A percentile compares a stretch with the other conserved stretches of the same genome.
Conservation (phyloP, 148 eudicot species). For the Camellia japonica region DNA sequence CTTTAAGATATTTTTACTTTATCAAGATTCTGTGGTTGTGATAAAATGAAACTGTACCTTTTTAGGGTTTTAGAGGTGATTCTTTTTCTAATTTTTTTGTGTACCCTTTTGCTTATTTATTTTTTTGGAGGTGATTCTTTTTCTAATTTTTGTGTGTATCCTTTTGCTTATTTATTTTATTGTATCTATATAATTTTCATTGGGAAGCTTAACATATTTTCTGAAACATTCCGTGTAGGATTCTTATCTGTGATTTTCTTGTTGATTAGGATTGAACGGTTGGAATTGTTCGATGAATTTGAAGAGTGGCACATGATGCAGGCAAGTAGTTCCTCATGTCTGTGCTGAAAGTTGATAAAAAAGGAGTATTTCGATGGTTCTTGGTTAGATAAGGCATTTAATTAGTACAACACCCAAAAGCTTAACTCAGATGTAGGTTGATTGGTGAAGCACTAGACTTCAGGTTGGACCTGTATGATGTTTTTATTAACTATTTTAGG, state of each 20-base stretch:
- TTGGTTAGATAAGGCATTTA: neutral
- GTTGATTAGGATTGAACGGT: constrained; percentile 75
- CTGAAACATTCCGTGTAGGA: neutral
- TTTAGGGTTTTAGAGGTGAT: neutral
- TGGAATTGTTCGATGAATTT: constrained; percentile 93
- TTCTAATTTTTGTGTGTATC: neutral
- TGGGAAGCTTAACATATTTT: constrained; percentile 5
- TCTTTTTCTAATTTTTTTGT: neutral
- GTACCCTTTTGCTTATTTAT: neutral
- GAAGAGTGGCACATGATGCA: constrained; percentile 98
- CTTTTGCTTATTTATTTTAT: neutral
- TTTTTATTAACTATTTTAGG: neutral
- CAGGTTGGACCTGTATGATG: neutral
- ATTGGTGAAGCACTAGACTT: neutral
- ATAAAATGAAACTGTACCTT: neutral
- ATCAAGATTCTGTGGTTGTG: neutral
- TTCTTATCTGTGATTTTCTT: constrained; percentile 11
- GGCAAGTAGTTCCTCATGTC: constrained; percentile 43
- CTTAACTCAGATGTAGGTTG: neutral
- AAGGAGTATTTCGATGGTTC: neutral
- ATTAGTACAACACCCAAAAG: neutral
- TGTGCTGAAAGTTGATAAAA: neutral
- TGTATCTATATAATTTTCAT: neutral
- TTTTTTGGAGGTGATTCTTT: neutral
- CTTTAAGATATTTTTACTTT: neutral